Evolutionary conservation across 192 early-diverging fungal species (phyloP).

Genomic region (Backusella liffmaniae): DNA sequence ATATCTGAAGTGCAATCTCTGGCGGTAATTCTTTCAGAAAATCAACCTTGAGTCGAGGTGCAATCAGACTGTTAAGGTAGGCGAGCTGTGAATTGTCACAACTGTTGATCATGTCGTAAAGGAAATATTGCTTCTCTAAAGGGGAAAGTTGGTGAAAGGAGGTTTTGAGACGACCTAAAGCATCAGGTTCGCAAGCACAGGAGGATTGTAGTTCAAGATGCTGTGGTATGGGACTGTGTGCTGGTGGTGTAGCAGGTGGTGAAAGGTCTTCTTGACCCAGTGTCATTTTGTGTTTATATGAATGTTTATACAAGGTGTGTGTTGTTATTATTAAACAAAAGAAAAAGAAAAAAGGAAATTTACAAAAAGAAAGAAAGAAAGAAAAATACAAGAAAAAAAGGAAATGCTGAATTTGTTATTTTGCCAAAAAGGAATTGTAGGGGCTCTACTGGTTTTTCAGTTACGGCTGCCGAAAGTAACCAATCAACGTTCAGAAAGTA

Average conservation of each 20-base stretch:
- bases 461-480: no score
- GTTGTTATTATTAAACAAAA: neutral
- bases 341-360: neutral
- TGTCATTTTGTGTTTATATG: constrained; percentile 3
- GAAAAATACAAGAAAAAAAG: neutral
- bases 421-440: no score
- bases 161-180: constrained; percentile 12
- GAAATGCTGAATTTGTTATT: no score
- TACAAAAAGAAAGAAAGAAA: neutral
- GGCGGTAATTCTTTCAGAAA: constrained; percentile 78
- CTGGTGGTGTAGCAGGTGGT: constrained; percentile 37
- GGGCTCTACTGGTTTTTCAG: no score
- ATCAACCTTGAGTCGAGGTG: constrained; percentile 79
- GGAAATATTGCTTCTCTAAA: constrained; percentile 37
- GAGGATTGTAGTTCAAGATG: neutral
- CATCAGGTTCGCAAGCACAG: constrained; percentile 11
- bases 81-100: constrained; percentile 49
- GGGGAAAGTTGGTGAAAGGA: constrained; percentile 39
- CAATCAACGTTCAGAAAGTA: no score
- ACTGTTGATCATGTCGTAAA: constrained; percentile 45
- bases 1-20: constrained; percentile 82
- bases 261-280: constrained; percentile 30
- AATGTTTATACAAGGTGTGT: neutral
- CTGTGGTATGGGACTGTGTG: constrained; percentile 13
- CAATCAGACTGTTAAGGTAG: constrained; percentile 47